A percentile compares a stretch with the other conserved stretches of the same genome.
Conservation (phyloP, 1,139 yeast genomes). For the Arxiozyma slooffiae region DNA sequence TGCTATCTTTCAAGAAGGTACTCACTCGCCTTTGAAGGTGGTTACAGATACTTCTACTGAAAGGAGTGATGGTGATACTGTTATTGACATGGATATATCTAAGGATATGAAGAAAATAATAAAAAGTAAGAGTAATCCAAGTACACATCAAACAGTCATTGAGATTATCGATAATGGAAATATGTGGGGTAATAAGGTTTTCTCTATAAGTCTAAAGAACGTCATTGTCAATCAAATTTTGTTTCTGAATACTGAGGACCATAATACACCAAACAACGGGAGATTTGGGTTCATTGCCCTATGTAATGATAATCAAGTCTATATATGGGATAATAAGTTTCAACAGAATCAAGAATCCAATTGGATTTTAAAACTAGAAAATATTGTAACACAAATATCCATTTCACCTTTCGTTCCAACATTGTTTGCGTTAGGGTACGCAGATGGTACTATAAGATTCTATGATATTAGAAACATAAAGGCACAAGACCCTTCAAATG, state of each 20-base stretch:
- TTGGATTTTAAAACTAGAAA: slow-evolving; percentile 11
- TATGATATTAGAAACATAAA: slow-evolving; percentile 27
- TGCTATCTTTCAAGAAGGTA: slow-evolving; percentile 26
- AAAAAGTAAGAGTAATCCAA: slow-evolving; percentile 14
- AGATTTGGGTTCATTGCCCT: slow-evolving; percentile 14
- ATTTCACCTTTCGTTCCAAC: slow-evolving; percentile 22
- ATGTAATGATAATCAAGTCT: slow-evolving; percentile 18
- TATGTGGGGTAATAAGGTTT: background rate
- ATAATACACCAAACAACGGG: background rate
- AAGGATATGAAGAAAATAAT: slow-evolving; percentile 16
- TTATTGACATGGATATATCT: slow-evolving; percentile 19
- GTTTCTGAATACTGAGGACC: slow-evolving; percentile 17
- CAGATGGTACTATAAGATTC: slow-evolving; percentile 22
- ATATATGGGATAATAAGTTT: background rate
- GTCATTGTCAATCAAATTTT: slow-evolving; percentile 14
- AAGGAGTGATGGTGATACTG: background rate
- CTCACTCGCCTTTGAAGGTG: slow-evolving; percentile 18
- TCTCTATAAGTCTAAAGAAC: background rate
- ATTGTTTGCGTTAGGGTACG: slow-evolving; percentile 24
- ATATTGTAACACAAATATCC: slow-evolving; percentile 16
- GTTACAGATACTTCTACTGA: slow-evolving; percentile 10
- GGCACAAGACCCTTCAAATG: slow-evolving; percentile 10
- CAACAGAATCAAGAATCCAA: slow-evolving; percentile 8
- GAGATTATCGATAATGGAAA: slow-evolving; percentile 18
- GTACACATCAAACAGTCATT: slow-evolving; percentile 12